Conservation (phyloP, 768 basidiomycete genomes). For the Trametes cingulata region DNA sequence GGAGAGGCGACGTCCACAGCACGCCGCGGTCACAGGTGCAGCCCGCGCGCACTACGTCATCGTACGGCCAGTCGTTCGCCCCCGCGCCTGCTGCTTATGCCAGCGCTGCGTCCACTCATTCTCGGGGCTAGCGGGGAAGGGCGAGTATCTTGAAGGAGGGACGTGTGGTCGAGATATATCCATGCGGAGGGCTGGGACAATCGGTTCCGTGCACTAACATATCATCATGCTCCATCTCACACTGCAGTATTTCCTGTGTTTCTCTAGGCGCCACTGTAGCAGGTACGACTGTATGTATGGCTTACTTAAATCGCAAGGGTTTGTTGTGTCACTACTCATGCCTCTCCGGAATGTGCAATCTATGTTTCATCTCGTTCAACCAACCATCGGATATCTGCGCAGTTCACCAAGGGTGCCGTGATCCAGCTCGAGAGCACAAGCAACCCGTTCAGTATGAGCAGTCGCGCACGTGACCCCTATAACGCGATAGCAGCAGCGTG, state of each 20-base stretch:
- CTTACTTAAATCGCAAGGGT: slow-evolving; percentile 15
- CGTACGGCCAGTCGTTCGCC: slow-evolving; percentile 13
- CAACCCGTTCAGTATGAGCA: slow-evolving; percentile 6
- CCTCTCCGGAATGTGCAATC: slow-evolving; percentile 6
- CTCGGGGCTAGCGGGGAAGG: slow-evolving; percentile 12
- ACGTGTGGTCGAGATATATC: slow-evolving; percentile 5
- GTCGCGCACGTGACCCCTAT: slow-evolving; percentile 17
- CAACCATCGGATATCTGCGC: background rate
- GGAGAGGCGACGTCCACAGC: slow-evolving; percentile 48
- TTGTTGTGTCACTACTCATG: slow-evolving; percentile 5
- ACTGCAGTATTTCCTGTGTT: slow-evolving; percentile 17
- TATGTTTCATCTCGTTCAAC: background rate
- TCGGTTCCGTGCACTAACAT: slow-evolving; percentile 17
- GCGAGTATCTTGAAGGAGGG: background rate
- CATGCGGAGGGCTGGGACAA: slow-evolving; percentile 6
- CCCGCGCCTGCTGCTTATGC: slow-evolving; percentile 9
- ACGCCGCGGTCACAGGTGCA: slow-evolving; percentile 24
- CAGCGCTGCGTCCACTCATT: slow-evolving; percentile 19
- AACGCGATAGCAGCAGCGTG: slow-evolving; percentile 13
- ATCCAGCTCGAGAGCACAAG: slow-evolving; percentile 2
- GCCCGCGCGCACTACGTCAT: slow-evolving; percentile 1
- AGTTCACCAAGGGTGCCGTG: background rate
- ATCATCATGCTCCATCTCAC: slow-evolving; percentile 16
- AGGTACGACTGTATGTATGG: slow-evolving; percentile 17
- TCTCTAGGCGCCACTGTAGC: slow-evolving; percentile 23